These are phyloP conservation scores for Eragrostis tef DNA, from an alignment of 202 grass and related monocot species.

Conservation along the genomic window DNA sequence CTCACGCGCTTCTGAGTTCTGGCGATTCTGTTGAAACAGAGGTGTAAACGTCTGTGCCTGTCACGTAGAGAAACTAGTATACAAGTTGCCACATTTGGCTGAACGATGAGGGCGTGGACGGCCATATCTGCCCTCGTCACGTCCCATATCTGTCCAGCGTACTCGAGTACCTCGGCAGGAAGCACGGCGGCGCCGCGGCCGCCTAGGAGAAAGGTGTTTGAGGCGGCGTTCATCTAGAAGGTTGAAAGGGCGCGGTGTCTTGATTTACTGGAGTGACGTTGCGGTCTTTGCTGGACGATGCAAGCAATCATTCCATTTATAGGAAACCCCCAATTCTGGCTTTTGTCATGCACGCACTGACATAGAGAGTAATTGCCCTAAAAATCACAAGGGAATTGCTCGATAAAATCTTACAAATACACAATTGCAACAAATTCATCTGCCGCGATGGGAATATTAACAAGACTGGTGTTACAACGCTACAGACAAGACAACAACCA, in stretches of 20 bases:
- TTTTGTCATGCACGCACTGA: neutral
- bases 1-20: too few relatives aligned
- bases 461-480: constrained; percentile 40
- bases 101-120: too few relatives aligned
- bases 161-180: constrained; percentile 19
- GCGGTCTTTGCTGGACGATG: too few relatives aligned
- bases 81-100: too few relatives aligned
- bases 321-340: neutral
- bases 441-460: constrained; percentile 8
- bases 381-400: neutral
- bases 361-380: neutral
- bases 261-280: too few relatives aligned
- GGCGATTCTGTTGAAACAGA: too few relatives aligned
- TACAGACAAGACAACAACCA: constrained; percentile 11
- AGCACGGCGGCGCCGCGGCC: too few relatives aligned
- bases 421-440: neutral
- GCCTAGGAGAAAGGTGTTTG: too few relatives aligned
- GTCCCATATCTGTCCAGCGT: neutral
- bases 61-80: too few relatives aligned
- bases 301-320: too few relatives aligned
- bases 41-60: too few relatives aligned
- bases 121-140: neutral
- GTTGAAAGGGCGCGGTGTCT: neutral
- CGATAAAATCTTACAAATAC: neutral
- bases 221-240: neutral